Conservation (phyloP, 176 grass and related monocot species). For the Metroxylon sagu region DNA sequence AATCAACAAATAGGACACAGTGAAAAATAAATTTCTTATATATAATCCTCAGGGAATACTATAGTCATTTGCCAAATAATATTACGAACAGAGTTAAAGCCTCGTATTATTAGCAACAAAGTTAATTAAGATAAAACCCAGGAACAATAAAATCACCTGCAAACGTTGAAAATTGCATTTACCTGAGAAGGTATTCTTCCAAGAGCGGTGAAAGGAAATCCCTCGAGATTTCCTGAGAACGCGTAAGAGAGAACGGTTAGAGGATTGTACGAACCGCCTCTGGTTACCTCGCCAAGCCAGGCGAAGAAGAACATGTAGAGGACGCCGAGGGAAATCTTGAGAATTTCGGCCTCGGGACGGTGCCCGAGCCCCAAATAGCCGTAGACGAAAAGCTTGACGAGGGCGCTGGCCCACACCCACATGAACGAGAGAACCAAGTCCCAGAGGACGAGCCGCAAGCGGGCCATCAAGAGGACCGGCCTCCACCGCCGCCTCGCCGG, state of each 20-base stretch:
- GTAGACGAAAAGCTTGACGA: slow-evolving; percentile 77
- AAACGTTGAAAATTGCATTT: background rate
- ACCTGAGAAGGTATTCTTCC: slow-evolving; percentile 86
- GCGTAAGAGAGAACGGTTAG: slow-evolving; percentile 61
- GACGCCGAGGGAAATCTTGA: slow-evolving; percentile 65
- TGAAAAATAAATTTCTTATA: no score
- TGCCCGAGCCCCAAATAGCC: slow-evolving; percentile 35
- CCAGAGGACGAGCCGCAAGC: background rate
- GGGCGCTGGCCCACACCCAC: slow-evolving; percentile 80
- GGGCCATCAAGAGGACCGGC: background rate
- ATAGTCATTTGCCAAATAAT: no score
- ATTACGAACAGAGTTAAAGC: no score
- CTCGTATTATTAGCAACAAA: no score
- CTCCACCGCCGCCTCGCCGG: no score
- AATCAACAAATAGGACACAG: no score
- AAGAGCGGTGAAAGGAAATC: slow-evolving; percentile 58
- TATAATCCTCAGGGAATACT: no score
- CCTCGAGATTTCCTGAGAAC: slow-evolving; percentile 31
- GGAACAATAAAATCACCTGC: no score
- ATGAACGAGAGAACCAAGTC: slow-evolving; percentile 58
- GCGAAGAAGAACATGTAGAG: slow-evolving; percentile 94
- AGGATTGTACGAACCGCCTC: slow-evolving; percentile 80
- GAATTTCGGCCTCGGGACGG: slow-evolving; percentile 46
- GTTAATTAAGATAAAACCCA: no score
- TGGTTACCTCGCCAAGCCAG: slow-evolving; percentile 46